Evolutionary conservation across 352 stramenopile genomes (phyloP).

Genomic region (Phytophthora constricta): DNA sequence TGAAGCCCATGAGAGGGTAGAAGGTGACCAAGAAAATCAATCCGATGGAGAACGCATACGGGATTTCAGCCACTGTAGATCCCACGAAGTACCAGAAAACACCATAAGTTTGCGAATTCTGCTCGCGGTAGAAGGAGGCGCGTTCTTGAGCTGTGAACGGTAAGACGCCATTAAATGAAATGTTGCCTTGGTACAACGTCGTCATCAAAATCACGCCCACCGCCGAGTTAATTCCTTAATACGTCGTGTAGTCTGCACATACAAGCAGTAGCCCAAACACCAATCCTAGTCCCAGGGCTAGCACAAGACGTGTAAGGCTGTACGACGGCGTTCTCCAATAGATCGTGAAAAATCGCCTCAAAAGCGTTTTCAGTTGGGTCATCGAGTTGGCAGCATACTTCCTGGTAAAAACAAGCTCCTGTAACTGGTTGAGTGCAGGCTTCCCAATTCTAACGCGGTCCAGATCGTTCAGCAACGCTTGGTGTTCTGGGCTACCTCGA

Average conservation of each 20-base stretch:
- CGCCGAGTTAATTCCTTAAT: slow-evolving; percentile 52
- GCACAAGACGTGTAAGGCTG: slow-evolving; percentile 77
- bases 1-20: slow-evolving; percentile 32
- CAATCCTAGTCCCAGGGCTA: slow-evolving; percentile 76
- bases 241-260: slow-evolving; percentile 44
- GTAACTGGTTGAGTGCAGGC: neutral
- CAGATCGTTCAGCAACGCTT: neutral
- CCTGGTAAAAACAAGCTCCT: slow-evolving; percentile 28
- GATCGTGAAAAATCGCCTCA: slow-evolving; percentile 49
- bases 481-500: neutral
- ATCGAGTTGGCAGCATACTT: slow-evolving; percentile 46
- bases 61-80: slow-evolving; percentile 10
- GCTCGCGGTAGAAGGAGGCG: slow-evolving; percentile 17
- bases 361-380: slow-evolving; percentile 46
- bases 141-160: slow-evolving; percentile 17
- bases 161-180: slow-evolving; percentile 59
- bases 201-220: slow-evolving; percentile 59
- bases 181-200: slow-evolving; percentile 61
- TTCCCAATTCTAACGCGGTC: neutral
- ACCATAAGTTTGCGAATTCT: slow-evolving; percentile 17
- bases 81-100: slow-evolving; percentile 23
- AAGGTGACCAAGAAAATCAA: slow-evolving; percentile 19
- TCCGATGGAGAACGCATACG: slow-evolving; percentile 17
- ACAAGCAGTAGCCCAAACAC: slow-evolving; percentile 79
- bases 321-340: slow-evolving; percentile 87